Percentiles rank a stretch among this genome's conserved stretches.
Evolutionary conservation across 2,329 filamentous ascomycete genomes (phyloP).

Genomic region (Fusarium musae): DNA sequence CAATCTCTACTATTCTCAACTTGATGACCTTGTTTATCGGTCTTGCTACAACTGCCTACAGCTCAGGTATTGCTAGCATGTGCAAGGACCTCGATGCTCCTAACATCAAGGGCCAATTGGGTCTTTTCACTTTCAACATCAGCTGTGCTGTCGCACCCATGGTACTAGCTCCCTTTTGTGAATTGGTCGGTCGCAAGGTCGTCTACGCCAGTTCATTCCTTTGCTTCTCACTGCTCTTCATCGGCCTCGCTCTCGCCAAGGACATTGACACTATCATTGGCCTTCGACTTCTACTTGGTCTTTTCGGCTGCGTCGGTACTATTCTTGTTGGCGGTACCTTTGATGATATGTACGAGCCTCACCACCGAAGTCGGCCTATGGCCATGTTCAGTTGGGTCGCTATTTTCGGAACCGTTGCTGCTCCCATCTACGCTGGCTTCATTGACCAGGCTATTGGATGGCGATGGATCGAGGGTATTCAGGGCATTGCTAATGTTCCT

Average conservation of each 20-base stretch:
- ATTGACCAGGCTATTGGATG: constrained; percentile 36
- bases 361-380: constrained; percentile 37
- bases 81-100: constrained; percentile 26
- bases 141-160: constrained; percentile 38
- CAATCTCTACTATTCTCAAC: constrained; percentile 38
- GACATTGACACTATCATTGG: constrained; percentile 38
- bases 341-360: constrained; percentile 42
- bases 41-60: constrained; percentile 36
- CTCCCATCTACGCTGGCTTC: constrained; percentile 37
- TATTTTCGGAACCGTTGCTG: constrained; percentile 38
- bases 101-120: constrained; percentile 35
- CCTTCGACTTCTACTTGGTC: constrained; percentile 33
- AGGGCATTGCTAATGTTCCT: constrained; percentile 36
- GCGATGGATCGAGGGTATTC: constrained; percentile 41
- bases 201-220: constrained; percentile 35
- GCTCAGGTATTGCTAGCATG: constrained; percentile 37
- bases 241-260: constrained; percentile 32
- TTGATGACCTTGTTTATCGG: constrained; percentile 39
- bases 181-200: constrained; percentile 35
- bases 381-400: constrained; percentile 41
- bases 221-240: constrained; percentile 38
- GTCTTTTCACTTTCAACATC: constrained; percentile 39
- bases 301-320: constrained; percentile 40
- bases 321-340: constrained; percentile 40
- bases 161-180: constrained; percentile 34